Evolutionary conservation across 1,284 basidiomycete genomes (phyloP).

Genomic region (Puccinia sorghi): DNA sequence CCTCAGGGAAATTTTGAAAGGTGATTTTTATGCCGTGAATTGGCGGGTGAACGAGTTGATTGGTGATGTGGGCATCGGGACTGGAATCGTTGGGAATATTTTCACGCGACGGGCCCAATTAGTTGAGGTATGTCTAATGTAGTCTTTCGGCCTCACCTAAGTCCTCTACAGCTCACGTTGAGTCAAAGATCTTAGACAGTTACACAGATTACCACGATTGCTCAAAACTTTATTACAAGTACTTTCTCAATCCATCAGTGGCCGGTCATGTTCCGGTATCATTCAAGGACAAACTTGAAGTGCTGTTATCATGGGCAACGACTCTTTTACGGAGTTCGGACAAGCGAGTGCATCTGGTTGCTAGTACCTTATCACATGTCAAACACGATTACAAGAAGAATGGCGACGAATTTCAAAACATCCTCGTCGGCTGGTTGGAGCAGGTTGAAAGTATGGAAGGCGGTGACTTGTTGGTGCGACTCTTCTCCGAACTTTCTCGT

Average conservation of each 20-base stretch:
- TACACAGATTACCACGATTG: conserved; percentile 45
- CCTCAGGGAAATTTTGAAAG: conserved; percentile 43
- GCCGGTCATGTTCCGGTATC: conserved; percentile 23
- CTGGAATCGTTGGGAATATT: conserved; percentile 38
- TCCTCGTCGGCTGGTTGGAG: conserved; percentile 48
- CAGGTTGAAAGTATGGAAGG: conserved; percentile 44
- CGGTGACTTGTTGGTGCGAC: conserved; percentile 43
- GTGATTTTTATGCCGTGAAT: conserved; percentile 46
- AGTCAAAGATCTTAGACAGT: conserved; percentile 40
- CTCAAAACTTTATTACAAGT: conserved; percentile 46
- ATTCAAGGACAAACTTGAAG: conserved; percentile 44
- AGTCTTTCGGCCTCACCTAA: background rate
- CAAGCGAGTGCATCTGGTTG: conserved; percentile 31
- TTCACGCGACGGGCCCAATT: conserved; percentile 49
- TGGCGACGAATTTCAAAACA: conserved; percentile 45
- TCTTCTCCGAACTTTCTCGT: conserved; percentile 49
- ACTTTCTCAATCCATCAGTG: conserved; percentile 40
- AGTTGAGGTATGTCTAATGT: conserved; percentile 30
- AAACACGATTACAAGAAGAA: conserved; percentile 42
- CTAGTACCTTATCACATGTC: conserved; percentile 32
- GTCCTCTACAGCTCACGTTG: background rate
- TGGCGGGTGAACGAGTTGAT: conserved; percentile 46
- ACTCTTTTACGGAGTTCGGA: conserved; percentile 25
- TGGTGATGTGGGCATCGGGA: conserved; percentile 44
- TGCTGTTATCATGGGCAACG: conserved; percentile 48